A percentile compares a stretch with the other conserved stretches of the same genome.
phyloP scores from a whole-genome alignment of 495 filamentous ascomycete genomes.

The Bryoglossum gracile region DNA sequence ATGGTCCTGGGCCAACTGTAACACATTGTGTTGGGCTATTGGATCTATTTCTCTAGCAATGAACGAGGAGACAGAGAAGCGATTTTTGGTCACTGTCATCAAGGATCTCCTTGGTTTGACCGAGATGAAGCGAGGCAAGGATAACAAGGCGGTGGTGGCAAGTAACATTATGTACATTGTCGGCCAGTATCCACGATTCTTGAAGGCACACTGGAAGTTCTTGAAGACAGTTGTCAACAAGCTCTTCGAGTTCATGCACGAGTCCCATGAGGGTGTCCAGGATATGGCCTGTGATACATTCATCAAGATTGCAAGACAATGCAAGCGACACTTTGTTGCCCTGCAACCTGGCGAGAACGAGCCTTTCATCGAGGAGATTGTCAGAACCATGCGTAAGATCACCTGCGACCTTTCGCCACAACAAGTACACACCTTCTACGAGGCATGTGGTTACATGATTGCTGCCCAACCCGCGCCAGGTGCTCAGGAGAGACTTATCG shows the following conservation, averaged over 20 bases:
- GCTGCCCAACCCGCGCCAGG: slow-evolving; percentile 90
- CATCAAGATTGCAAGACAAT: slow-evolving; percentile 99
- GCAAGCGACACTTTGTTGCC: slow-evolving; percentile 93
- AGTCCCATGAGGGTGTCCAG: slow-evolving; percentile 98
- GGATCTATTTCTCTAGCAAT: slow-evolving; percentile 97
- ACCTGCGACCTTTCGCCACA: slow-evolving; percentile 91
- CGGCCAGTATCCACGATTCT: slow-evolving; percentile 93
- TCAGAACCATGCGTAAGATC: slow-evolving; percentile 88
- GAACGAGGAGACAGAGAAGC: slow-evolving; percentile 98
- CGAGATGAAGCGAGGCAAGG: slow-evolving; percentile 98
- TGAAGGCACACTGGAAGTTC: slow-evolving; percentile 99
- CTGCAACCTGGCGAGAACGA: slow-evolving; percentile 90
- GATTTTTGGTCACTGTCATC: slow-evolving; percentile 96
- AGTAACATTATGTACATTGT: slow-evolving; percentile 99
- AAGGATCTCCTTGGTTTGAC: slow-evolving; percentile 97
- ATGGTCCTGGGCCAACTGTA: slow-evolving; percentile 99
- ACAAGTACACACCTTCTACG: slow-evolving; percentile 98
- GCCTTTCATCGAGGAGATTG: slow-evolving; percentile 98
- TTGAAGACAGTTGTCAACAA: slow-evolving; percentile 99
- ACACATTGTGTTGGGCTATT: slow-evolving; percentile 98
- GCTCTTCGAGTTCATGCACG: slow-evolving; percentile 99
- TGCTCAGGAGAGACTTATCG: slow-evolving; percentile 82
- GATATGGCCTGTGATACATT: slow-evolving; percentile 99
- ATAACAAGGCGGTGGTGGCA: slow-evolving; percentile 98
- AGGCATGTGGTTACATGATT: slow-evolving; percentile 99